Evolutionary conservation across 352 stramenopile genomes (phyloP).

Genomic region (Globisporangium acanthophoron): DNA sequence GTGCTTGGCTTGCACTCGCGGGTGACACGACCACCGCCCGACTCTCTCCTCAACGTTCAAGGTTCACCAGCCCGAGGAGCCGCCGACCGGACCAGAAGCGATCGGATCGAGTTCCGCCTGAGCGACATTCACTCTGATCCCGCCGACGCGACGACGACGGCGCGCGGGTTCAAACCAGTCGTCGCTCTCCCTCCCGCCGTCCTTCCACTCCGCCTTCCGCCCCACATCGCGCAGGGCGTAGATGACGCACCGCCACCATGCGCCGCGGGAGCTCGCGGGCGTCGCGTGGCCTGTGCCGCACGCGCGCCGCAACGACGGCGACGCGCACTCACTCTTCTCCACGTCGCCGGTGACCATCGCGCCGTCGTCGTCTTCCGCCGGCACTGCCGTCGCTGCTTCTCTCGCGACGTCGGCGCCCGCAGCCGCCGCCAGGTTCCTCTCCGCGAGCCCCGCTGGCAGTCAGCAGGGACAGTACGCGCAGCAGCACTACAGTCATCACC

Average conservation of each 20-base stretch:
- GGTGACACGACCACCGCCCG: too few relatives aligned
- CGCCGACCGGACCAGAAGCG: too few relatives aligned
- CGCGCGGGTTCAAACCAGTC: too few relatives aligned
- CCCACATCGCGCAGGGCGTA: neutral
- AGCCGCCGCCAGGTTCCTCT: constrained; percentile 1
- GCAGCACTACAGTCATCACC: constrained; percentile 17
- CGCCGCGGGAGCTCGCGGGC: neutral
- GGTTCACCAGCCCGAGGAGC: too few relatives aligned
- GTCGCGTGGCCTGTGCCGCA: constrained; percentile 3
- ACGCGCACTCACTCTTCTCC: constrained; percentile 10
- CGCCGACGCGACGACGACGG: too few relatives aligned
- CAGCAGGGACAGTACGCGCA: constrained; percentile 17
- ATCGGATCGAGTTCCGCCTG: too few relatives aligned
- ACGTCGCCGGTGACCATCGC: constrained; percentile 11
- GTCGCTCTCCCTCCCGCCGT: too few relatives aligned
- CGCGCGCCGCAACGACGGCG: neutral
- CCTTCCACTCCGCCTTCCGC: too few relatives aligned
- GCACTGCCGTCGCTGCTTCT: neutral
- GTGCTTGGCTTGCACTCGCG: too few relatives aligned
- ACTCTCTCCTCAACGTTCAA: too few relatives aligned
- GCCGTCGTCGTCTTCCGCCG: neutral
- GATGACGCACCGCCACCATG: neutral
- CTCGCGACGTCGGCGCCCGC: constrained; percentile 11
- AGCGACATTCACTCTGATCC: too few relatives aligned
- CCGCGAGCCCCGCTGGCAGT: constrained; percentile 1